A percentile compares a stretch with the other conserved stretches of the same genome.
Evolutionary conservation across 257 asterid genomes (phyloP).

Genomic region (Schizonepeta tenuifolia): DNA sequence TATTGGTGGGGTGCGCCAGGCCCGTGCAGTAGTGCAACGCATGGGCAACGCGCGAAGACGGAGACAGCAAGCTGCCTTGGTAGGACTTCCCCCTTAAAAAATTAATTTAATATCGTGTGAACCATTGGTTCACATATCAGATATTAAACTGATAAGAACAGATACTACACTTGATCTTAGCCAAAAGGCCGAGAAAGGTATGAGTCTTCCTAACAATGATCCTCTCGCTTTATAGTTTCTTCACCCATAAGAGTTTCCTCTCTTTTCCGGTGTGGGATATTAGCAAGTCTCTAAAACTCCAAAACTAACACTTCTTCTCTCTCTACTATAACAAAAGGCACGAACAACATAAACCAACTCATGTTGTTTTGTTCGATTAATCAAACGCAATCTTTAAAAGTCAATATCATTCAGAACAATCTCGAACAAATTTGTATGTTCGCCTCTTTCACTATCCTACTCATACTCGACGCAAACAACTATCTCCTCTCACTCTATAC

Average conservation of each 20-base stretch:
- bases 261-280: background rate
- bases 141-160: conserved; percentile 56
- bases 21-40: conserved; percentile 14
- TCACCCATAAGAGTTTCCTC: background rate
- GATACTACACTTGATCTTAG: conserved; percentile 81
- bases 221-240: background rate
- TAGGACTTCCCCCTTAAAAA: conserved; percentile 1
- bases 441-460: background rate
- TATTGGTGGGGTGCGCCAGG: conserved; percentile 13
- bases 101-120: conserved; percentile 38
- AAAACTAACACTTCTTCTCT: background rate
- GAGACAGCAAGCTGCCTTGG: background rate
- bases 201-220: background rate
- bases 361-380: background rate
- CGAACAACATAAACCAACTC: background rate
- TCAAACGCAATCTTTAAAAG: background rate
- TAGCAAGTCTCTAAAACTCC: background rate
- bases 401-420: background rate
- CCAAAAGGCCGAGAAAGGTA: conserved; percentile 92
- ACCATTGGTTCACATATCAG: conserved; percentile 44
- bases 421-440: background rate
- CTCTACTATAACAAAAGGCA: background rate
- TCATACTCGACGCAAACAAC: background rate
- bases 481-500: background rate
- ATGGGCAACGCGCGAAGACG: background rate